A percentile compares a stretch with the other conserved stretches of the same genome.
phyloP scores from a whole-genome alignment of 371 early-diverging fungal genomes.

The Circinella minor region DNA sequence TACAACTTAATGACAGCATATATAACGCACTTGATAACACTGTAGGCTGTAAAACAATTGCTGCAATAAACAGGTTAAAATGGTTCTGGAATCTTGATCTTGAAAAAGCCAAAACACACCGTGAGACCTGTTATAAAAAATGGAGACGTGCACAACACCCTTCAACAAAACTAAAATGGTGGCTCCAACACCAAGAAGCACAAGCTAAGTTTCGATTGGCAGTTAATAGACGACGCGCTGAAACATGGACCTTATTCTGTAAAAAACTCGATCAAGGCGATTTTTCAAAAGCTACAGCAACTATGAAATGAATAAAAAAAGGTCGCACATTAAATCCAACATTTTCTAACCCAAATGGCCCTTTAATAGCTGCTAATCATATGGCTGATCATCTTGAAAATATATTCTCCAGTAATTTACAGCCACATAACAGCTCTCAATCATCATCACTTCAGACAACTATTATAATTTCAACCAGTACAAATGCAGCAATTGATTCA shows the following conservation, averaged over 20 bases:
- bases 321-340: slow-evolving; percentile 6
- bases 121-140: slow-evolving; percentile 18
- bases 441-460: no score
- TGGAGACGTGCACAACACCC: slow-evolving; percentile 17
- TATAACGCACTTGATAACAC: slow-evolving; percentile 10
- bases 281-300: slow-evolving; percentile 16
- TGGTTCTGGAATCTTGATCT: slow-evolving; percentile 15
- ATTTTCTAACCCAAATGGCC: slow-evolving; percentile 16
- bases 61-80: slow-evolving; percentile 5
- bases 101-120: neutral
- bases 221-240: slow-evolving; percentile 5
- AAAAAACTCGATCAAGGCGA: neutral
- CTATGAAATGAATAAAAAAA: slow-evolving; percentile 13
- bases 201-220: slow-evolving; percentile 7
- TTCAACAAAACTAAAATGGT: slow-evolving; percentile 12
- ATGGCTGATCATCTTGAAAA: slow-evolving; percentile 13
- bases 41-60: neutral
- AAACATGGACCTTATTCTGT: slow-evolving; percentile 26
- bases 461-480: no score
- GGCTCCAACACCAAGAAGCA: slow-evolving; percentile 22
- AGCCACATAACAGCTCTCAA: no score
- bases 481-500: neutral
- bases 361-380: slow-evolving; percentile 8
- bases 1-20: neutral
- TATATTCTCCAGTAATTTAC: no score